A percentile compares a stretch with the other conserved stretches of the same genome.
Evolutionary conservation across 1,139 yeast species (phyloP).

Genomic region (Kodamaea sp.): DNA sequence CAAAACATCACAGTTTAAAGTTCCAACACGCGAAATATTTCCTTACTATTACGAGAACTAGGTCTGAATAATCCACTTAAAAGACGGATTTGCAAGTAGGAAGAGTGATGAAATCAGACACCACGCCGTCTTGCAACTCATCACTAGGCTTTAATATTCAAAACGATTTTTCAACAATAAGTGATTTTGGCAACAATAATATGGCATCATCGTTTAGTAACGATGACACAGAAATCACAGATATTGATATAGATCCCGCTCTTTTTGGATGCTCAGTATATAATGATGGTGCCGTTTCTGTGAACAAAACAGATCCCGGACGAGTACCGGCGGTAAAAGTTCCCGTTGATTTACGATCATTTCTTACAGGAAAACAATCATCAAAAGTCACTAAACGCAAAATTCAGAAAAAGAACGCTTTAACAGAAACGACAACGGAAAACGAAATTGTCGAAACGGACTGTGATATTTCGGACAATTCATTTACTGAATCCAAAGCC

Average conservation of each 20-base stretch:
- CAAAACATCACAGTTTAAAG: no score
- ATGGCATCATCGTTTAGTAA: not conserved
- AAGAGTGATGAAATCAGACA: not conserved
- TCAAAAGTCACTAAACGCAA: constrained; percentile 1
- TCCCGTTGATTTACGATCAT: constrained; percentile 8
- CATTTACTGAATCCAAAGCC: constrained; percentile 17
- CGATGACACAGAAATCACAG: constrained; percentile 17
- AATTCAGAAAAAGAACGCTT: not conserved
- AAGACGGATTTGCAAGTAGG: not conserved
- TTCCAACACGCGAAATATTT: no score
- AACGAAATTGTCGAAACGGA: not conserved
- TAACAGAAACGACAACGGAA: not conserved
- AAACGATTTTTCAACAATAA: not conserved
- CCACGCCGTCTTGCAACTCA: constrained; percentile 6
- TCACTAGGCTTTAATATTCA: not conserved
- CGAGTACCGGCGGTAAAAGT: not conserved
- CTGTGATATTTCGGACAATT: constrained; percentile 4
- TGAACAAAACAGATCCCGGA: not conserved
- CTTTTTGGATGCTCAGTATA: not conserved
- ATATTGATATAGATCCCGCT: constrained; percentile 15
- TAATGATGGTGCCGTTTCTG: not conserved
- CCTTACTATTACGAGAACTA: no score
- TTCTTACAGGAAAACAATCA: constrained; percentile 13
- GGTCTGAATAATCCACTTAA: no score
- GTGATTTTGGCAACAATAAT: not conserved